Evolutionary conservation across 176 grass and related monocot species (phyloP).

Genomic region (Musa troglodytarum): DNA sequence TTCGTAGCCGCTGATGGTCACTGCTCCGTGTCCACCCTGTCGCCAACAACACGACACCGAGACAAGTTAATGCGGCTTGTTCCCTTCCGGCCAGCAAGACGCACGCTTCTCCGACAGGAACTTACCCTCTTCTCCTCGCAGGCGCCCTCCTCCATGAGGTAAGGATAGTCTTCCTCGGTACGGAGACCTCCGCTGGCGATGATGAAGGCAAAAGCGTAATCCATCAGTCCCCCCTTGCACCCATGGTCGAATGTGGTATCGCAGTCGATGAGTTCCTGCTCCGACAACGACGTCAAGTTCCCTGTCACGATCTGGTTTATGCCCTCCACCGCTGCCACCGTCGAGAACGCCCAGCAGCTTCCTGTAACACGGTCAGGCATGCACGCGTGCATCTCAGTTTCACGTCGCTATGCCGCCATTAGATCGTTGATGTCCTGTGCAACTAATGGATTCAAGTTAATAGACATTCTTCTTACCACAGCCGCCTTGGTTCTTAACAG

Average conservation of each 20-base stretch:
- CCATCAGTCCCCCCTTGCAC: conserved; percentile 11
- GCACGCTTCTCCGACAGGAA: not conserved
- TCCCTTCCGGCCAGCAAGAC: no score
- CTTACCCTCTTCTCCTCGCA: not conserved
- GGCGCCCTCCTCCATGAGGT: conserved; percentile 10
- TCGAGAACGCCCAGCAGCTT: conserved; percentile 18
- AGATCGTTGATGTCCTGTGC: no score
- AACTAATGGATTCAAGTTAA: no score
- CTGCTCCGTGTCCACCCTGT: not conserved
- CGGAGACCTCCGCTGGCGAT: not conserved
- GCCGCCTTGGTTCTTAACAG: conserved; percentile 17
- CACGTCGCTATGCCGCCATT: no score
- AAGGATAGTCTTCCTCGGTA: conserved; percentile 12
- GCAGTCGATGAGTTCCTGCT: conserved; percentile 20
- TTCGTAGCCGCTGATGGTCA: conserved; percentile 9
- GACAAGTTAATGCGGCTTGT: no score
- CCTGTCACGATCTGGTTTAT: conserved; percentile 19
- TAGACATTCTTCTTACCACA: not conserved
- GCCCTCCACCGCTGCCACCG: conserved; percentile 16
- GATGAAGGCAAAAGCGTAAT: conserved; percentile 12
- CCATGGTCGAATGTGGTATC: conserved; percentile 4
- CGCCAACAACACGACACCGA: no score
- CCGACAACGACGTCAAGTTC: conserved; percentile 19
- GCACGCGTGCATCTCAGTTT: no score
- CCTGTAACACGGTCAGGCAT: not conserved